Evolutionary conservation across 106 monocot genomes (phyloP), one percentile per base, ranked within the genome.

Genomic region (Dactylorhiza incarnata): DNA sequence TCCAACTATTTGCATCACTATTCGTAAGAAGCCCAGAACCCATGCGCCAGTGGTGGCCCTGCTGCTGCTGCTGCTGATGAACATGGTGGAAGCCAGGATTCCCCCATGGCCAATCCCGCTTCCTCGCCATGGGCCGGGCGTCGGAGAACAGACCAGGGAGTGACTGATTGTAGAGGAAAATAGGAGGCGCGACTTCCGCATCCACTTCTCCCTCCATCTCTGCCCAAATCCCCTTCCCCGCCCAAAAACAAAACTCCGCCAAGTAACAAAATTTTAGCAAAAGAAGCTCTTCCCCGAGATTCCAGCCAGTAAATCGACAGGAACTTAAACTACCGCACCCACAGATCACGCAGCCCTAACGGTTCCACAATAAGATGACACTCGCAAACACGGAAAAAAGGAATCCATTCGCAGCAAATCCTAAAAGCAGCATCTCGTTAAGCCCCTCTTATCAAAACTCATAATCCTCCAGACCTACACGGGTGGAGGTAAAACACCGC

Each of bases 181-280:
- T 73, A 15, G 90, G 78, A 19, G 84, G 78, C 23, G 84, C 89
- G 9, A 87, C 80, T 82, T 83, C 84, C 50, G 90, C 80, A 15
- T 85, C 90, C 62, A 90, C 83, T 26, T 90, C 87, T 59, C 84
- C 69, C 49, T 86, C 86, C 81, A 86, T 82, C 65, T 29, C 29
- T 25, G 25, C 50, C 4, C 10, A 54, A 78, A 78, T 47, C 22
- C 48, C 14, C 19, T 19, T 29, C 50, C 59, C 9, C 45, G 61
- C 53, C 69, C 0, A 74, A 37, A n/a, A n/a, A n/a, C n/a, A n/a
- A 74, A n/a, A 54, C 26, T 43, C 24, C 69, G 46, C 44, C 11
- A 69, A 77, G 52, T 2, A 52, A 17, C 77, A 9, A 72, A 49
- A 17, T 72, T 72, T 23, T 23, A 6, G 1, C 65, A 20, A 29